Conservation (phyloP, 1,139 yeast species). For the Yamadazyma buinensis region DNA sequence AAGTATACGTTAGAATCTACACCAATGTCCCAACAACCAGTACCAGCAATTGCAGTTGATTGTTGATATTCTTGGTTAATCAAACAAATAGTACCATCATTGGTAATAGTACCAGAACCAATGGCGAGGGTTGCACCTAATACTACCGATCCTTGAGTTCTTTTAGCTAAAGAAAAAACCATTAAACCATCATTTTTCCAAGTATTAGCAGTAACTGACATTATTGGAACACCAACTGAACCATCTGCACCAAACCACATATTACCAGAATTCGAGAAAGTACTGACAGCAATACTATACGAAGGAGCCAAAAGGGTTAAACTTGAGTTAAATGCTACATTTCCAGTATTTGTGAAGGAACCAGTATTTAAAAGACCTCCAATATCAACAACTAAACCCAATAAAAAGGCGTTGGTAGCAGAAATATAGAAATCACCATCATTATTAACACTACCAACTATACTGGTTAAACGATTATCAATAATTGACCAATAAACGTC, state of each 20-base stretch:
- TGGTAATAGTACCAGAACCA: constrained; percentile 16
- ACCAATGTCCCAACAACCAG: constrained; percentile 27
- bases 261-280: constrained; percentile 24
- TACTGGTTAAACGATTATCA: constrained; percentile 21
- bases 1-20: constrained; percentile 19
- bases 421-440: constrained; percentile 22
- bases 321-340: constrained; percentile 16
- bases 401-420: constrained; percentile 4
- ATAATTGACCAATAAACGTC: constrained; percentile 29
- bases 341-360: constrained; percentile 5
- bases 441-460: constrained; percentile 20
- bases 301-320: constrained; percentile 14
- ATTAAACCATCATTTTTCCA: constrained; percentile 26
- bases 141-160: constrained; percentile 14
- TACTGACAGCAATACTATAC: constrained; percentile 15
- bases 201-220: constrained; percentile 16
- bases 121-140: constrained; percentile 14
- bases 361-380: constrained; percentile 4
- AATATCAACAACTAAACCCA: constrained; percentile 3
- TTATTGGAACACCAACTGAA: constrained; percentile 14
- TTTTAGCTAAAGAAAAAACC: constrained; percentile 18
- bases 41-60: constrained; percentile 21
- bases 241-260: constrained; percentile 24
- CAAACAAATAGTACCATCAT: constrained; percentile 30
- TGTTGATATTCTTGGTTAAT: constrained; percentile 21